Percentiles rank a stretch among this genome's conserved stretches.
phyloP scores from a whole-genome alignment of 192 early-diverging fungal species.

The Phlyctochytrium planicorne region DNA sequence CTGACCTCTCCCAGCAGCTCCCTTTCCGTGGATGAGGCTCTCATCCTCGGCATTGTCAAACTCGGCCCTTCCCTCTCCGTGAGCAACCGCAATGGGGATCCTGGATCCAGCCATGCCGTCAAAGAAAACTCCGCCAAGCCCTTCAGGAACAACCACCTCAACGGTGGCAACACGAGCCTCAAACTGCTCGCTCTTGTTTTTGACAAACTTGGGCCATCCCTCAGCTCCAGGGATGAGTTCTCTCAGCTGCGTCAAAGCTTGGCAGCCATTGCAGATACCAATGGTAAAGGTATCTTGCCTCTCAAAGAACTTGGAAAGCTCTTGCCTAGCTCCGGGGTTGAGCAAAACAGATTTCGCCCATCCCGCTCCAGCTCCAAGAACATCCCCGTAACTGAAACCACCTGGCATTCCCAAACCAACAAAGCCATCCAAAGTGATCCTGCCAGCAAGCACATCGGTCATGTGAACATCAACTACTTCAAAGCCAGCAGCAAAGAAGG shows the following conservation, averaged over 20 bases:
- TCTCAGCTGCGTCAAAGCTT: constrained; percentile 89
- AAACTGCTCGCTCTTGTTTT: constrained; percentile 93
- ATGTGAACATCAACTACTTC: constrained; percentile 96
- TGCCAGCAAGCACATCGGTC: constrained; percentile 78
- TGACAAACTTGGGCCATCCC: constrained; percentile 89
- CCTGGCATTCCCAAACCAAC: constrained; percentile 91
- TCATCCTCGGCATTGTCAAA: constrained; percentile 57
- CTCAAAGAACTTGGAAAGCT: constrained; percentile 80
- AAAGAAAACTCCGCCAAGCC: constrained; percentile 70
- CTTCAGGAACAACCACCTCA: constrained; percentile 48
- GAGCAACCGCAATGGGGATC: constrained; percentile 93
- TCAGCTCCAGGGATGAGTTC: constrained; percentile 86
- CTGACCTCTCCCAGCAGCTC: constrained; percentile 16
- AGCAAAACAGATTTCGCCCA: constrained; percentile 94
- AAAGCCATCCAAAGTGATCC: constrained; percentile 63
- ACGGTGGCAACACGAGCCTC: constrained; percentile 88
- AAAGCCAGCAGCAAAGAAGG: constrained; percentile 94
- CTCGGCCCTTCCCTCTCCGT: constrained; percentile 93
- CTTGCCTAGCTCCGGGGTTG: constrained; percentile 62
- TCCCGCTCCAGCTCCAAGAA: constrained; percentile 96
- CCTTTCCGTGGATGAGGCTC: constrained; percentile 35
- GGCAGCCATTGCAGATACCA: constrained; percentile 99
- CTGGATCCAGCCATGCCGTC: constrained; percentile 85
- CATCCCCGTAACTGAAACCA: constrained; percentile 99
- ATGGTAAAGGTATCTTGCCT: constrained; percentile 90